Conservation (phyloP, 176 grass and related monocot genomes). For the Secale cereale region DNA sequence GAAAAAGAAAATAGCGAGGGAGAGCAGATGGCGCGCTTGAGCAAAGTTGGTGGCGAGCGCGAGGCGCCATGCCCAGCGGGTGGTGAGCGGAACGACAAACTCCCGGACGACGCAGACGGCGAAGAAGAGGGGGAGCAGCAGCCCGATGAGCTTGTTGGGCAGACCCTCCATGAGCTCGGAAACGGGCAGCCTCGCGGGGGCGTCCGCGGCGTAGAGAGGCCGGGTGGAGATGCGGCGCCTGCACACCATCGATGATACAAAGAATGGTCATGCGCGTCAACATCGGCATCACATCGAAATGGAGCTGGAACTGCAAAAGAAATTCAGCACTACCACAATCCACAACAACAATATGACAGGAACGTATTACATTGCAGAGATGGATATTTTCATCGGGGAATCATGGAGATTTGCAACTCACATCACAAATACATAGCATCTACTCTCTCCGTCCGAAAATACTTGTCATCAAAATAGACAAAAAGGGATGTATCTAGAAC, state of each 20-base stretch:
- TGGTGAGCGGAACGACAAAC: conserved; percentile 27
- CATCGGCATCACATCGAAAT: neutral
- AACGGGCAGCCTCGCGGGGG: neutral
- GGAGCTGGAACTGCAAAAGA: neutral
- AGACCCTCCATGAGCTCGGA: conserved; percentile 19
- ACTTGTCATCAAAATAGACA: no score
- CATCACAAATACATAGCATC: no score
- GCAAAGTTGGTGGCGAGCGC: conserved; percentile 6
- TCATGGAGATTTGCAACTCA: no score
- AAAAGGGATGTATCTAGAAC: no score
- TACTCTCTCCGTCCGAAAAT: no score
- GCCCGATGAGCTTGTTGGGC: neutral
- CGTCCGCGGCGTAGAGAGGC: neutral
- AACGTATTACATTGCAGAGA: neutral
- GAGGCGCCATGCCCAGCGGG: conserved; percentile 30
- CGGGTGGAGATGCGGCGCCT: neutral
- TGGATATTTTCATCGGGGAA: neutral
- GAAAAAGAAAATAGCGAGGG: neutral
- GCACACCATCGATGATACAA: neutral
- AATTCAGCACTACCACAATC: neutral
- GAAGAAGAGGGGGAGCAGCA: conserved; percentile 25
- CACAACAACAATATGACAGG: neutral
- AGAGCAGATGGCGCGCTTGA: conserved; percentile 25
- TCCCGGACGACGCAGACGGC: conserved; percentile 4
- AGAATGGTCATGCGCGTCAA: neutral